phyloP scores from a whole-genome alignment of 306 rosid species.

The Acacia melanoxylon region DNA sequence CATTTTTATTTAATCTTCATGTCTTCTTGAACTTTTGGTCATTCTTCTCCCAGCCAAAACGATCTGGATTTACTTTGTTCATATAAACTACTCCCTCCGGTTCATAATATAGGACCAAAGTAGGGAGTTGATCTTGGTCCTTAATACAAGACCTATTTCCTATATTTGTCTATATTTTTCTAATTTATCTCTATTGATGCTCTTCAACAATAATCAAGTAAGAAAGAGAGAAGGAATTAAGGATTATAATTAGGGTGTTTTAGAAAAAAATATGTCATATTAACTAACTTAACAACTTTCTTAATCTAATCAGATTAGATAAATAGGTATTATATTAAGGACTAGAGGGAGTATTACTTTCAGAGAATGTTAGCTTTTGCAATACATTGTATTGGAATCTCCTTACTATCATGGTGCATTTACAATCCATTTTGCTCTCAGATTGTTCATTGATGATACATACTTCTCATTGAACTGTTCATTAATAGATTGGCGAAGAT shows the following conservation, averaged over 20 bases:
- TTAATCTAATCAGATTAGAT: no score
- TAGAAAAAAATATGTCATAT: no score
- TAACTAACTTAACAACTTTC: no score
- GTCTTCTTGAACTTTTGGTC: not conserved
- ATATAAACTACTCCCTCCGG: not conserved
- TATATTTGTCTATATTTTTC: no score
- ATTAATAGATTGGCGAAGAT: slow-evolving; percentile 74
- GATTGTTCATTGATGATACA: not conserved
- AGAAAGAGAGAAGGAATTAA: no score
- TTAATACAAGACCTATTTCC: no score
- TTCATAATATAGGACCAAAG: no score
- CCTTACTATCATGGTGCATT: not conserved
- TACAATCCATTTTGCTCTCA: not conserved
- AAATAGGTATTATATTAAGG: no score
- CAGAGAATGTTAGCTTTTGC: not conserved
- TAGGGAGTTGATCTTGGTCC: no score
- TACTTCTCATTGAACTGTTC: not conserved
- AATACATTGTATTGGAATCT: not conserved
- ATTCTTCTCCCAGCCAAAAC: not conserved
- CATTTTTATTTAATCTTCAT: not conserved
- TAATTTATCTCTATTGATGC: no score
- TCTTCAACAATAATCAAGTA: no score
- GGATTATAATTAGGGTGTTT: no score
- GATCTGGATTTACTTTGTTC: not conserved
- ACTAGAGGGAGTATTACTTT: not conserved